Conservation (phyloP, 2,329 filamentous ascomycete species). For the Westerdykella aurantiaca region DNA sequence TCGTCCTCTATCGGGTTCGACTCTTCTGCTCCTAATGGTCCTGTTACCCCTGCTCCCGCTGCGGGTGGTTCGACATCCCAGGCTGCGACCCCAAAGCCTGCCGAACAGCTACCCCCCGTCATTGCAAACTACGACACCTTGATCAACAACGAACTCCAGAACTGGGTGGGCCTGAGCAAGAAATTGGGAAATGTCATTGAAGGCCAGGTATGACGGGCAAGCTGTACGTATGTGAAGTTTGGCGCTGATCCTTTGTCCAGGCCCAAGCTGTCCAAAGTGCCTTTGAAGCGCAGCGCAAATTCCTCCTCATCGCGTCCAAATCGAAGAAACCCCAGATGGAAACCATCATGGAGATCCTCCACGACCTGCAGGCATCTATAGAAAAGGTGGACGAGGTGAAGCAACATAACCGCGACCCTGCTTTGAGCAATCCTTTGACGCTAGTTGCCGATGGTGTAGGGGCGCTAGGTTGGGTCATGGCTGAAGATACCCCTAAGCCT, state of each 20-base stretch:
- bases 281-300: slow-evolving; percentile 80
- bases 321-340: slow-evolving; percentile 82
- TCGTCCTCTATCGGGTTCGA: slow-evolving; percentile 60
- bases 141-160: slow-evolving; percentile 65
- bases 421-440: slow-evolving; percentile 74
- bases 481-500: slow-evolving; percentile 64
- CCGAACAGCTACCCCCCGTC: slow-evolving; percentile 48
- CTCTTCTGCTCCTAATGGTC: slow-evolving; percentile 24
- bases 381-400: slow-evolving; percentile 73
- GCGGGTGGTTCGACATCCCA: slow-evolving; percentile 9
- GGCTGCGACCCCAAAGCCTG: slow-evolving; percentile 30
- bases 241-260: slow-evolving; percentile 24
- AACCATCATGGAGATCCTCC: slow-evolving; percentile 69
- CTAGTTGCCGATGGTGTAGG: slow-evolving; percentile 87
- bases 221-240: background rate
- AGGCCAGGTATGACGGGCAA: slow-evolving; percentile 60
- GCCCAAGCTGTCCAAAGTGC: slow-evolving; percentile 55
- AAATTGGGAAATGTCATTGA: slow-evolving; percentile 71
- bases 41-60: slow-evolving; percentile 22
- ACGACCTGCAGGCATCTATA: slow-evolving; percentile 79
- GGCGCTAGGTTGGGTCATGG: slow-evolving; percentile 82
- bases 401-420: slow-evolving; percentile 70
- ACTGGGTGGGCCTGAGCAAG: slow-evolving; percentile 72
- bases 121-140: slow-evolving; percentile 84
- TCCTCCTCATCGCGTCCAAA: slow-evolving; percentile 81